A percentile compares a stretch with the other conserved stretches of the same genome.
These are phyloP conservation scores for Glaciozyma antarctica DNA, from an alignment of 768 basidiomycete species.

Conservation along the genomic window DNA sequence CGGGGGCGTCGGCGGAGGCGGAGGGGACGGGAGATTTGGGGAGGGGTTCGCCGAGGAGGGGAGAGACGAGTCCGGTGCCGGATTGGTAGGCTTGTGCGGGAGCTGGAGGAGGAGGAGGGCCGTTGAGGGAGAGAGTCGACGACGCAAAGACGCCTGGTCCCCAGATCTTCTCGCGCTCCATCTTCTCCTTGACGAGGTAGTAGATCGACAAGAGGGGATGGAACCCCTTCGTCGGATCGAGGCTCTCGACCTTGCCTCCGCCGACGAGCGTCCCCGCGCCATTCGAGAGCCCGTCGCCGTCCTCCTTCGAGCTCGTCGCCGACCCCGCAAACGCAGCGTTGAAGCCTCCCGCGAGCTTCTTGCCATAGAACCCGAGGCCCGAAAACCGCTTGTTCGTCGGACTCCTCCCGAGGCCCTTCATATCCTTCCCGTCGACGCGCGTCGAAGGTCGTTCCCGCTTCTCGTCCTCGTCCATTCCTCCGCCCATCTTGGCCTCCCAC, in stretches of 20 bases:
- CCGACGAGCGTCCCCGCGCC: constrained; percentile 5
- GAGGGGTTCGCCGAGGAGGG: constrained; percentile 2
- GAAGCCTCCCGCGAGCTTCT: constrained; percentile 52
- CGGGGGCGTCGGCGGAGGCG: neutral
- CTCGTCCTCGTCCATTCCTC: neutral
- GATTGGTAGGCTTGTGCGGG: constrained; percentile 31
- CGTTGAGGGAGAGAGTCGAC: constrained; percentile 56
- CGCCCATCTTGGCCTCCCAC: constrained; percentile 53
- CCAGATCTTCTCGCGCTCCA: constrained; percentile 87
- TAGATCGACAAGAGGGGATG: constrained; percentile 95
- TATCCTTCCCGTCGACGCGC: constrained; percentile 24
- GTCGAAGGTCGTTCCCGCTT: constrained; percentile 15
- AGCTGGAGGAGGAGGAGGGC: constrained; percentile 32
- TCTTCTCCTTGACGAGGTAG: constrained; percentile 87
- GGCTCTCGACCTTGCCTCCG: constrained; percentile 33
- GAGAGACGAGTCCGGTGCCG: neutral
- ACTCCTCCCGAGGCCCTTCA: constrained; percentile 35
- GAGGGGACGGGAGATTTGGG: constrained; percentile 9
- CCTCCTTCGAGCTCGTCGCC: neutral
- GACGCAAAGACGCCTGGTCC: constrained; percentile 88
- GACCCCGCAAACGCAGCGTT: constrained; percentile 22
- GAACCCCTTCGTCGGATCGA: constrained; percentile 83
- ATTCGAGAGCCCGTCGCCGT: neutral
- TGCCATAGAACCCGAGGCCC: constrained; percentile 83
- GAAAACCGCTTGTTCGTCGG: constrained; percentile 70